phyloP scores from a whole-genome alignment of 1,139 yeast genomes.

The Candida frijolesensis region DNA sequence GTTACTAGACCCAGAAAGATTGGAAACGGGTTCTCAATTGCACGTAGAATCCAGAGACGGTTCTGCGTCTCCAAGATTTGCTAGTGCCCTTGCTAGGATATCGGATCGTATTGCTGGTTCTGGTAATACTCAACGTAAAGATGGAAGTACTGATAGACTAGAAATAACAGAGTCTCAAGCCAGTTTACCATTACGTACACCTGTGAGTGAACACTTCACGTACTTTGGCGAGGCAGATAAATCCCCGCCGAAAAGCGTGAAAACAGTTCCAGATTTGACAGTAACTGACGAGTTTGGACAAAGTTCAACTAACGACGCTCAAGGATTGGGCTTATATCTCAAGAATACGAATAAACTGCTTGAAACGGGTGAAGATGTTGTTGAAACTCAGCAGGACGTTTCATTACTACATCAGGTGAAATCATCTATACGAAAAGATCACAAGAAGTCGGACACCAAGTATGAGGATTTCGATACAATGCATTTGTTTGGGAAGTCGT shows the following conservation, averaged over 20 bases:
- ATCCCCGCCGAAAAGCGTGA: slow-evolving; percentile 4
- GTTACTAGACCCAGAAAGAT: slow-evolving; percentile 9
- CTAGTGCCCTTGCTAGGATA: slow-evolving; percentile 35
- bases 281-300: slow-evolving; percentile 5
- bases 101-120: slow-evolving; percentile 49
- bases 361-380: background rate
- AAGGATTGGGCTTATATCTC: slow-evolving; percentile 10
- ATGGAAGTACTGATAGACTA: slow-evolving; percentile 5
- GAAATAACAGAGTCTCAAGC: slow-evolving; percentile 7
- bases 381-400: background rate
- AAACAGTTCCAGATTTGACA: slow-evolving; percentile 6
- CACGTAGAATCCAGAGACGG: slow-evolving; percentile 11
- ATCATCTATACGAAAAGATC: background rate
- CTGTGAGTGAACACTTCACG: slow-evolving; percentile 12
- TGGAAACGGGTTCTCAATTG: slow-evolving; percentile 17
- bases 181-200: slow-evolving; percentile 11
- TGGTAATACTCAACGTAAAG: slow-evolving; percentile 17
- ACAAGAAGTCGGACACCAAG: background rate
- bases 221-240: slow-evolving; percentile 5
- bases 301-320: background rate
- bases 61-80: slow-evolving; percentile 24
- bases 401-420: slow-evolving; percentile 3
- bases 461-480: slow-evolving; percentile 12
- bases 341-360: slow-evolving; percentile 1
- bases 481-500: slow-evolving; percentile 40